Base-by-base conservation (phyloP, 1,284 basidiomycete species). In the Lentinula novae-zelandiae region DNA sequence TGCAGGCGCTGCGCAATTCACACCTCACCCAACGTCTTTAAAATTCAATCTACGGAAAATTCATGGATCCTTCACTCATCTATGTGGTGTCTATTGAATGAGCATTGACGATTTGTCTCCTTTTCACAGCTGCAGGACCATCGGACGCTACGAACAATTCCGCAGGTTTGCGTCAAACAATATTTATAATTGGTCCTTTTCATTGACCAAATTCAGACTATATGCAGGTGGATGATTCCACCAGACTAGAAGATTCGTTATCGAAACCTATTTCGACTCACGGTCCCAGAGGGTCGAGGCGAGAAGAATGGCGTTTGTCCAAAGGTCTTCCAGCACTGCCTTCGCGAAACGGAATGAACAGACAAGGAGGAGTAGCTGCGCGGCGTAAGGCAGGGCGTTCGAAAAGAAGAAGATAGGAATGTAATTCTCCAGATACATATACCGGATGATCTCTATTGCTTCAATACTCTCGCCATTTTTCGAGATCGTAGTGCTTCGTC, bases 231-330 rank as follows among this genome's bases (percentile, higher is more conserved):
- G 86, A 89, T 66, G 61, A 57, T 34, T 42, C 65, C 57, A 62
- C 46, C 63, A 60, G 58, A 61, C 65, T 53, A 12, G 44, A 46
- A 17, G 60, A 62, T 58, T 70, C 67, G 62, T 68, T 67, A 55
- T 60, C 75, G 17, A 74, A 78, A 65, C 76, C 76, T 20, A 76
- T 91, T 63, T 90, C 90, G 20, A 92, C 90, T 3, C 89, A 91
- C 68, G 90, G 90, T 13, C 82, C 84, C 4, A 84, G 89, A 46
- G 75, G 77, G 50, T 89, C 90, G 54, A 78, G 90, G 60, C 78
- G 86, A 64, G 89, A 91, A 67, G 79, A 85, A 65, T 92, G 90
- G 90, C 78, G 90, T 67, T 72, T 74, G 61, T 87, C 90, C 42
- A 92, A 91, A 68, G 90, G 90, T 50, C 68, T 90, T 72, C 67